These are phyloP conservation scores for Aspergillus candidus DNA, from an alignment of 2,329 filamentous ascomycete genomes.

Conservation along the genomic window DNA sequence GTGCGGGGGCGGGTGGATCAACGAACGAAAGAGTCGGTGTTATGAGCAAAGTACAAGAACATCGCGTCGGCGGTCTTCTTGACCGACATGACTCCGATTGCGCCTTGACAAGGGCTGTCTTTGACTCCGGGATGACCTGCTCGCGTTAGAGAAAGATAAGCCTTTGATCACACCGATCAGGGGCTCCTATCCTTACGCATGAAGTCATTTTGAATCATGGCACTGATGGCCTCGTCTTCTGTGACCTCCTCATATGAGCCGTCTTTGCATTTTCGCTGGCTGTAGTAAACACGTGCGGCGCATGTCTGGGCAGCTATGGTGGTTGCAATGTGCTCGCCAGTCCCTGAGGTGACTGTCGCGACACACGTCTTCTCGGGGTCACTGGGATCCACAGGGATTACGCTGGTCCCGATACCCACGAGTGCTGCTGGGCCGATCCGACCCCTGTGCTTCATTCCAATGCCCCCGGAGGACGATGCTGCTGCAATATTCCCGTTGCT, in stretches of 20 bases:
- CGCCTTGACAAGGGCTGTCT: slow-evolving; percentile 72
- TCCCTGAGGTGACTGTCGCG: slow-evolving; percentile 85
- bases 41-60: slow-evolving; percentile 90
- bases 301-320: slow-evolving; percentile 85
- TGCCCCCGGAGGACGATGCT: slow-evolving; percentile 91
- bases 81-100: slow-evolving; percentile 84
- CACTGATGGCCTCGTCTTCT: slow-evolving; percentile 71
- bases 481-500: slow-evolving; percentile 80
- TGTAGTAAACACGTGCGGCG: slow-evolving; percentile 75
- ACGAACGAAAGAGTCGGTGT: slow-evolving; percentile 72
- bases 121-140: slow-evolving; percentile 71
- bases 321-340: slow-evolving; percentile 96
- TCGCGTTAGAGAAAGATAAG: slow-evolving; percentile 3
- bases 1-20: neutral
- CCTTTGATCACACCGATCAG: neutral
- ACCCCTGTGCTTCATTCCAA: slow-evolving; percentile 95
- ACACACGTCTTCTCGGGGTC: slow-evolving; percentile 66
- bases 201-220: slow-evolving; percentile 82
- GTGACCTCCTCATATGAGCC: slow-evolving; percentile 61
- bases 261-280: slow-evolving; percentile 52
- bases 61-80: slow-evolving; percentile 74
- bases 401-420: slow-evolving; percentile 82
- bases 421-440: slow-evolving; percentile 88
- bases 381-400: slow-evolving; percentile 68
- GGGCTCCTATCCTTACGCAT: slow-evolving; percentile 52